Base-by-base conservation (phyloP, 306 rosid genomes). In the Gillenia trifoliata region DNA sequence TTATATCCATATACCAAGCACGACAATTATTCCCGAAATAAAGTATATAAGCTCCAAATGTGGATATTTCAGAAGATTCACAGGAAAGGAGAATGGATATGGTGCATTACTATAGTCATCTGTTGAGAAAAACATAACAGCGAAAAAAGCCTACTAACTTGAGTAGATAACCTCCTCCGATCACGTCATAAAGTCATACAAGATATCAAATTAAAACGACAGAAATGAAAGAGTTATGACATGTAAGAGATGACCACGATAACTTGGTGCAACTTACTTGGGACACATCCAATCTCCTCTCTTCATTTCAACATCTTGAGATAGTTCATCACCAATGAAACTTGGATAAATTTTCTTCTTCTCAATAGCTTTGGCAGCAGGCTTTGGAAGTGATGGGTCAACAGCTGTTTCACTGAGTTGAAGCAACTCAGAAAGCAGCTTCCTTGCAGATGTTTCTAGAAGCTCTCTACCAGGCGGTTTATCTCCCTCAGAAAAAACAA, bases 271-370 rank as follows among this genome's bases (percentile, higher is more conserved):
- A 66, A 87, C 97, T 88, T 79, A 94, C 99, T 88, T 92, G 47
- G 86, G 78, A 85, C 99, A 94, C 76, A 78, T 83, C 99, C 99
- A 94, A 82, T 90, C 97, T 69, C 95, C 92, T 74, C 75, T 81
- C 93, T 76, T 90, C 92, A 88, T 86, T 83, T 87, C 93, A 71
- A 77, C 85, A 76, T 80, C 76, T 55, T 78, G 77, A 22, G 86
- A 72, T 52, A 19, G 61, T 30, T 38, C 77, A 70, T 62, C 81
- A 36, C 79, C 81, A 31, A 9, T 45, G 47, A 67, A 72, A 70
- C 77, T 73, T 28, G 6, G 64, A 72, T 83, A 49, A 34, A 36
- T 59, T 60, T 80, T 84, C 81, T 83, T 79, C 38, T 33, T 66
- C 36, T 8, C 40, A 22, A 72, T 43, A 78, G 71, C 64, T 60